These are phyloP conservation scores for Cydonia oblonga DNA, from an alignment of 331 rosid species.

Conservation along the genomic window DNA sequence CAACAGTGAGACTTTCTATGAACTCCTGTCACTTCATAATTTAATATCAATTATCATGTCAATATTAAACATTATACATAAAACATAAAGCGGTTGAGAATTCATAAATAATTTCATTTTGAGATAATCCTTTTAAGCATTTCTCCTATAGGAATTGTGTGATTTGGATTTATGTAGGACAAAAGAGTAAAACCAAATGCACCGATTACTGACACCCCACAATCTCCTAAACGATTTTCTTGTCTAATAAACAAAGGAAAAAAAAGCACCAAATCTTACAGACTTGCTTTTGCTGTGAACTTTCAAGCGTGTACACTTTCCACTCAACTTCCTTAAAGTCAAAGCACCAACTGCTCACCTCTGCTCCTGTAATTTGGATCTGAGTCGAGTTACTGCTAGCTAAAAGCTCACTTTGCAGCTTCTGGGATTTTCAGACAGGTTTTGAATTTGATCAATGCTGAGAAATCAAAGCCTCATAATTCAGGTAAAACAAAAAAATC, in stretches of 20 bases:
- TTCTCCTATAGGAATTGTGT: not conserved
- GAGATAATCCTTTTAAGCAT: not conserved
- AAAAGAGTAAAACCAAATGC: not conserved
- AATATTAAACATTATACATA: too few species aligned
- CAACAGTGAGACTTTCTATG: too few species aligned
- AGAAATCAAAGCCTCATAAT: constrained; percentile 6
- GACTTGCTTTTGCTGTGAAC: constrained; percentile 11
- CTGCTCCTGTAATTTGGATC: constrained; percentile 29
- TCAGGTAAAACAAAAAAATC: constrained; percentile 1
- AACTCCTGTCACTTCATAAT: rapidly evolving
- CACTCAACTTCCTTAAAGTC: constrained; percentile 28
- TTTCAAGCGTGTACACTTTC: constrained; percentile 13
- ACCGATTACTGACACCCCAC: constrained; percentile 22
- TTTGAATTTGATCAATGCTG: constrained; percentile 8
- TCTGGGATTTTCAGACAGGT: not conserved
- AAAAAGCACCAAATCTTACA: constrained; percentile 2
- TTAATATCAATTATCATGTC: too few species aligned
- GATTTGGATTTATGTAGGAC: constrained; percentile 3
- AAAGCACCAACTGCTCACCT: constrained; percentile 32
- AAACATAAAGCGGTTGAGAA: rapidly evolving
- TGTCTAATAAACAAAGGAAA: constrained; percentile 23
- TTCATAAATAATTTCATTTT: too few species aligned
- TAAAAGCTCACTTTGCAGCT: constrained; percentile 15
- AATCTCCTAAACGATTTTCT: constrained; percentile 31
- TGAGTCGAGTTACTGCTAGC: constrained; percentile 25